phyloP scores from a whole-genome alignment of 176 grass and related monocot species.

The Avena atlantica region DNA sequence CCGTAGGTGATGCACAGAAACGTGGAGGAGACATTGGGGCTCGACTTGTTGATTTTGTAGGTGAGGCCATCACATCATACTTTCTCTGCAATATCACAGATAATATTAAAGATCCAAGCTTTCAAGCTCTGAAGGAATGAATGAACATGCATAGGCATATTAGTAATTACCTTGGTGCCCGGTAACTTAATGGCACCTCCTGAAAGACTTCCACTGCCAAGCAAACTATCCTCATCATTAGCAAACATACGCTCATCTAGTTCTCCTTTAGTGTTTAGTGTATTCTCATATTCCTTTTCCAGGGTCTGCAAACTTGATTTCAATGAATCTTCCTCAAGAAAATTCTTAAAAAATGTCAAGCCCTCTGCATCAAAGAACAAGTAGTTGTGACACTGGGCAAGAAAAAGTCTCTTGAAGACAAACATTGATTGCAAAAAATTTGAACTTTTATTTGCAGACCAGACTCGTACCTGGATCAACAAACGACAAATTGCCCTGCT shows the following conservation, averaged over 20 bases:
- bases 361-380: constrained; percentile 63
- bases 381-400: constrained; percentile 22
- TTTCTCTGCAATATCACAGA: constrained; percentile 70
- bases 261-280: constrained; percentile 77
- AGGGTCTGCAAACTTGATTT: constrained; percentile 73
- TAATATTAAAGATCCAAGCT: constrained; percentile 4
- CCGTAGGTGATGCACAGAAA: constrained; percentile 63
- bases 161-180: constrained; percentile 72
- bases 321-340: constrained; percentile 70
- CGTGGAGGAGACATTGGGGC: constrained; percentile 83
- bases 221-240: constrained; percentile 86
- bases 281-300: constrained; percentile 86
- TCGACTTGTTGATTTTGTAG: constrained; percentile 77
- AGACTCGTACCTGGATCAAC: constrained; percentile 75
- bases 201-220: constrained; percentile 93
- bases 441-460: constrained; percentile 6
- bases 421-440: constrained; percentile 16
- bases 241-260: constrained; percentile 93
- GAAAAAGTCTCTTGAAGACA: constrained; percentile 27
- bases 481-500: constrained; percentile 59
- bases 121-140: constrained; percentile 8
- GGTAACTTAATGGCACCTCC: constrained; percentile 81
- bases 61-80: constrained; percentile 79
- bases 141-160: constrained; percentile 13
- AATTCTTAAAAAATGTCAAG: constrained; percentile 83